Conservation (phyloP, 2,329 filamentous ascomycete species). For the Huntiella savannae region DNA sequence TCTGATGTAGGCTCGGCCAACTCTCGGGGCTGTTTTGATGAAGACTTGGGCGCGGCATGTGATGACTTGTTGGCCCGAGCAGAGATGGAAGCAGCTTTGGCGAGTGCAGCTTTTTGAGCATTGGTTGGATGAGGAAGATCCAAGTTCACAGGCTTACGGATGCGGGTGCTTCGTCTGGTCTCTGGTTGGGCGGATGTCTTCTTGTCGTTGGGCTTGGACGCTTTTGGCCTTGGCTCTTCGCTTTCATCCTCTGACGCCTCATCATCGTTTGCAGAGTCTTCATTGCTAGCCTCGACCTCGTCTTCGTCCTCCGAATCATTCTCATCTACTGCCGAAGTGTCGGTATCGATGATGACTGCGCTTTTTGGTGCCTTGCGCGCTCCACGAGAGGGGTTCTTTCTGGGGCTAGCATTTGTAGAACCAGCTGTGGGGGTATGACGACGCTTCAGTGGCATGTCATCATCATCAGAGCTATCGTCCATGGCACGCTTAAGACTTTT, state of each 20-base stretch:
- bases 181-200: background rate
- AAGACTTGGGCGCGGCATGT: too few relatives aligned
- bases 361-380: conserved; percentile 7
- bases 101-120: background rate
- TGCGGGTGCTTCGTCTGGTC: background rate
- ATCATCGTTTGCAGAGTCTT: background rate
- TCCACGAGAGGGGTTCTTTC: conserved; percentile 8
- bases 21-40: background rate
- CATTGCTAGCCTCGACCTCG: background rate
- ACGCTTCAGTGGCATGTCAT: conserved; percentile 3
- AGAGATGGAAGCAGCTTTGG: background rate
- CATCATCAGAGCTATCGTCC: conserved; percentile 4
- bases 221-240: background rate
- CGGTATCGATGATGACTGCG: conserved; percentile 4
- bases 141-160: background rate
- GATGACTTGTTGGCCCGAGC: background rate
- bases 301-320: background rate
- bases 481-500: conserved; percentile 9
- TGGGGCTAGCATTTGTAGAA: conserved; percentile 2
- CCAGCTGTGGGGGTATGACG: background rate
- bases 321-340: conserved; percentile 1
- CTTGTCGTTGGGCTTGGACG: background rate
- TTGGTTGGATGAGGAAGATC: background rate
- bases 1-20: background rate
- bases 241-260: conserved; percentile 4